Evolutionary conservation across 331 rosid species (phyloP), one percentile per base, ranked within the genome.

Genomic region (Dryas integrifolia): DNA sequence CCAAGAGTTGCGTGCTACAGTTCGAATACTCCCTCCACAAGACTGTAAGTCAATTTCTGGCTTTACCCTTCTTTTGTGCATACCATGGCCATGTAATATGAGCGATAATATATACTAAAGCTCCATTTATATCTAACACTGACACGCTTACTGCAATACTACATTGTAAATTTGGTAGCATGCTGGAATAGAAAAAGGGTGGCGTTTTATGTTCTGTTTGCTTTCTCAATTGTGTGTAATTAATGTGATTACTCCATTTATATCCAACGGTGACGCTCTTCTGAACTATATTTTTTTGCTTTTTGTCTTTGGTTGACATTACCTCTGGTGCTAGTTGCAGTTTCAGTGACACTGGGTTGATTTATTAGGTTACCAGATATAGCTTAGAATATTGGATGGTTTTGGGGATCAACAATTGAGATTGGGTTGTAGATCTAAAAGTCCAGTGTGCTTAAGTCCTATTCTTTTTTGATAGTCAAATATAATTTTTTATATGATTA

Each of bases 21-120:
- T 94, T 69, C 84, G 85, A 53, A 91, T 94, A 77, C 83, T 94
- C 41, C 98, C 96, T 77, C 91, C 95, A 21, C 97, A 86, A 77
- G 98, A 94, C 76, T 86, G 98, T 94, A 81, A 81, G 97, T 79
- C 46, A 5, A 30, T 48, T 49, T 26, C 53, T 66, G 3, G 71
- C 46, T 57, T 57, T 30, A 30, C 35, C 35, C 35, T 30, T 60
- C 21, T 60, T 59, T 60, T 60, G 9, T 39, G 47, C 47, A 39
- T 60, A 7, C 66, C 16, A 30, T 14, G 26, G 43, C 16, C 66
- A 6, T 40, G 15, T 39, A 5, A 46, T 6, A 38, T 38, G 24
- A 58, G 13, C 24, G 9, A 10, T 30, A 5, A 10, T 14, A 12
- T 59, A 59, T 35, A 3, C 16, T 13, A 4, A 49, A 49, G 1